These are phyloP conservation scores for Elaeagnus macrophylla DNA, from an alignment of 306 rosid genomes.

Conservation along the genomic window DNA sequence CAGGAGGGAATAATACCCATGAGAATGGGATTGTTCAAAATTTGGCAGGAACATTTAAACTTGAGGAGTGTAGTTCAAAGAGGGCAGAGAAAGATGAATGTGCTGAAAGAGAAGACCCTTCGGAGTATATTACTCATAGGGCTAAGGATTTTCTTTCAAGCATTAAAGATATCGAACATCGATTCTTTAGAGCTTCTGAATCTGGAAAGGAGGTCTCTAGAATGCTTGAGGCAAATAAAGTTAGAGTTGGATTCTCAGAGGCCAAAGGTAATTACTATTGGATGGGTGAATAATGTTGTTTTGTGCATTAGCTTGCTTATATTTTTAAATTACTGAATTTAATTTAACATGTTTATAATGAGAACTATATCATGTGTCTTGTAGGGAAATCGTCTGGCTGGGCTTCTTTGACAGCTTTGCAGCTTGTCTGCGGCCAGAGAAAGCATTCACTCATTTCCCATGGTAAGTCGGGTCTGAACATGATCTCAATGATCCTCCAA, in stretches of 20 bases:
- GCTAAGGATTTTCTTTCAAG: constrained; percentile 90
- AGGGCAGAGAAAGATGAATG: constrained; percentile 38
- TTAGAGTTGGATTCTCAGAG: constrained; percentile 75
- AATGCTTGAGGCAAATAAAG: constrained; percentile 81
- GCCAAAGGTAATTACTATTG: constrained; percentile 49
- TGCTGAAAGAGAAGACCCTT: constrained; percentile 87
- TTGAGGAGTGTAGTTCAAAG: constrained; percentile 36
- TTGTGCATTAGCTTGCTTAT: background rate
- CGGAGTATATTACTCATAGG: constrained; percentile 92
- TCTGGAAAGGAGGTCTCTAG: constrained; percentile 78
- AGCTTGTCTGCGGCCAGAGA: constrained; percentile 52
- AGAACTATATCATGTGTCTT: constrained; percentile 10
- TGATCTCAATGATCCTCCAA: constrained; percentile 2
- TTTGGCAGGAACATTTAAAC: constrained; percentile 23
- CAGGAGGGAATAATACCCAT: constrained; percentile 13
- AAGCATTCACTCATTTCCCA: constrained; percentile 44
- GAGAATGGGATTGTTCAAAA: constrained; percentile 17
- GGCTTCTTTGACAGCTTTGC: constrained; percentile 45
- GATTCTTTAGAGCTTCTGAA: constrained; percentile 70
- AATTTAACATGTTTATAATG: constrained; percentile 6
- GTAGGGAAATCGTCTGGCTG: constrained; percentile 56
- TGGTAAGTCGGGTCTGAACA: constrained; percentile 33
- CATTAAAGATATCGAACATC: constrained; percentile 85
- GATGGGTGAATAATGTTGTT: background rate
- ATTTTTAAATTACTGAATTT: background rate